A percentile compares a stretch with the other conserved stretches of the same genome.
phyloP scores from a whole-genome alignment of 768 basidiomycete species.

The Vararia minispora region DNA sequence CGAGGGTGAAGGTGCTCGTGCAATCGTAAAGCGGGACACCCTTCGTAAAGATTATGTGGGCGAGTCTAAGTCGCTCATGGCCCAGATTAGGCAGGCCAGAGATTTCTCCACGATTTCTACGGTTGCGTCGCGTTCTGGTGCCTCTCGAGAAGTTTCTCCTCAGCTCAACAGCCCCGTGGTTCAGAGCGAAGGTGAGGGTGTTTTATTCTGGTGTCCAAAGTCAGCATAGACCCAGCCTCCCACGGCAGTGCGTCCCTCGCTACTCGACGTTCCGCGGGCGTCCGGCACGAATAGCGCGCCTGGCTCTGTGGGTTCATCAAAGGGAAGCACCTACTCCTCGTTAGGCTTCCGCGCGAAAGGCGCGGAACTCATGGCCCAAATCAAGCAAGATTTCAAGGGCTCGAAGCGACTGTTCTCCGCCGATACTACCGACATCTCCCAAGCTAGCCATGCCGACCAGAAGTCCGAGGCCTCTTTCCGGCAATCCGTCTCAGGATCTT shows the following conservation, averaged over 20 bases:
- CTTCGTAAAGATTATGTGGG: conserved; percentile 60
- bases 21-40: conserved; percentile 38
- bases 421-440: conserved; percentile 46
- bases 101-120: conserved; percentile 72
- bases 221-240: background rate
- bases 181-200: too few relatives aligned
- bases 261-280: conserved; percentile 7
- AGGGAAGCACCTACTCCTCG: conserved; percentile 40
- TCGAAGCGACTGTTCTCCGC: conserved; percentile 63
- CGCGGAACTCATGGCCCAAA: conserved; percentile 74
- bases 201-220: too few relatives aligned
- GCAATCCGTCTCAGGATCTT: conserved; percentile 1
- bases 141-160: too few relatives aligned
- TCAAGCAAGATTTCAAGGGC: conserved; percentile 67
- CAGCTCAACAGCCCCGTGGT: too few relatives aligned
- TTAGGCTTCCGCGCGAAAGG: conserved; percentile 67
- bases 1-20: conserved; percentile 36
- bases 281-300: conserved; percentile 16
- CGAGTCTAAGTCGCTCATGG: conserved; percentile 68
- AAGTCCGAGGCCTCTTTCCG: too few relatives aligned
- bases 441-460: conserved; percentile 10
- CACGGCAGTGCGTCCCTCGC: conserved; percentile 4
- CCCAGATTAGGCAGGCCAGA: conserved; percentile 66
- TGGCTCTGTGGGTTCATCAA: conserved; percentile 19
- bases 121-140: conserved; percentile 37